Evolutionary conservation across 805 yeast genomes (phyloP).

Genomic region (Cyberlindnera petersonii): DNA sequence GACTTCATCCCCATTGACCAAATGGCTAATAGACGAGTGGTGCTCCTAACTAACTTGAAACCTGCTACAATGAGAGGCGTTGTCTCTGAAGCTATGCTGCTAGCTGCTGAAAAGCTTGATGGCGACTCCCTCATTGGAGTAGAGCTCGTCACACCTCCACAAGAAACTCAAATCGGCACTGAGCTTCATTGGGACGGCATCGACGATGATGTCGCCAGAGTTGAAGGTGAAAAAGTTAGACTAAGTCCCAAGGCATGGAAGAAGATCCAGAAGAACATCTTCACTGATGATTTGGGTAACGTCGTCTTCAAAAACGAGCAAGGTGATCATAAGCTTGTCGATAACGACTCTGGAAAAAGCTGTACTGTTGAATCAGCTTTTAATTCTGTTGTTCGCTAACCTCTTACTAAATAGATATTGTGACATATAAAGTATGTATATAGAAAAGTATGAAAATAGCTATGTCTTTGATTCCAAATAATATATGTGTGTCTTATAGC

Average conservation of each 20-base stretch:
- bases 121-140: slow-evolving; percentile 29
- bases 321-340: slow-evolving; percentile 4
- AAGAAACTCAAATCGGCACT: slow-evolving; percentile 35
- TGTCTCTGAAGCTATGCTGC: slow-evolving; percentile 58
- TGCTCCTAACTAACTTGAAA: slow-evolving; percentile 54
- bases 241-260: slow-evolving; percentile 16
- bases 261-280: slow-evolving; percentile 11
- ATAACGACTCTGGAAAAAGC: slow-evolving; percentile 1
- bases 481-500: too few relatives aligned
- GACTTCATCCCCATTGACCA: slow-evolving; percentile 37
- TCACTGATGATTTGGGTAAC: slow-evolving; percentile 12
- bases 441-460: not conserved
- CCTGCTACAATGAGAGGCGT: slow-evolving; percentile 62
- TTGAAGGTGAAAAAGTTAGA: slow-evolving; percentile 6
- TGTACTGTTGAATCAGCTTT: slow-evolving; percentile 11
- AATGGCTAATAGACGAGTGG: slow-evolving; percentile 41
- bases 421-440: not conserved
- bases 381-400: slow-evolving; percentile 13
- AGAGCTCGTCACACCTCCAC: slow-evolving; percentile 47
- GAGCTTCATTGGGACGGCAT: slow-evolving; percentile 35
- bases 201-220: slow-evolving; percentile 3
- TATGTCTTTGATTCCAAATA: too few relatives aligned
- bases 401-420: too few relatives aligned
- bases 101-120: slow-evolving; percentile 46
- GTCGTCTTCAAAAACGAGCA: slow-evolving; percentile 11